phyloP scores from a whole-genome alignment of 345 rosid species.

The Linum lewisii region DNA sequence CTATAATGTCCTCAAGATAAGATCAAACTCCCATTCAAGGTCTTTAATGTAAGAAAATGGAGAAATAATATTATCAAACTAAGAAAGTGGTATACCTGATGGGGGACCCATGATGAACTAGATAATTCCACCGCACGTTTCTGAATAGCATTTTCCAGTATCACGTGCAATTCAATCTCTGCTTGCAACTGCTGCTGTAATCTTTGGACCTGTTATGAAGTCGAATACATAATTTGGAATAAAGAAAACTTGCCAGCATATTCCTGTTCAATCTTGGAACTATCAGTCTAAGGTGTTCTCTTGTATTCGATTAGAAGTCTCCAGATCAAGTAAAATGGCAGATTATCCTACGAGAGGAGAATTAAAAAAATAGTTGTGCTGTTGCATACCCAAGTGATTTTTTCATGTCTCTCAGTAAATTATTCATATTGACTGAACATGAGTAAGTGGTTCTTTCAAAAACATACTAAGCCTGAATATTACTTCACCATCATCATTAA shows the following conservation, averaged over 20 bases:
- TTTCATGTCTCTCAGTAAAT: neutral
- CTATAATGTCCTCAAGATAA: neutral
- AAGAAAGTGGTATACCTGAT: conserved; percentile 30
- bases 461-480: neutral
- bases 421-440: neutral
- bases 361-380: too few species aligned
- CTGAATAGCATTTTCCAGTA: conserved; percentile 46
- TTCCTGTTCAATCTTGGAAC: neutral
- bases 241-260: neutral
- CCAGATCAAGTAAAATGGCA: neutral
- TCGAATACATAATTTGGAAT: neutral
- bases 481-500: neutral
- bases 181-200: conserved; percentile 59
- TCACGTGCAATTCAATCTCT: conserved; percentile 55
- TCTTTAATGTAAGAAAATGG: neutral
- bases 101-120: conserved; percentile 39
- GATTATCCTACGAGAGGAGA: too few species aligned
- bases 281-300: neutral
- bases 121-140: conserved; percentile 43
- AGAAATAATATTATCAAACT: neutral
- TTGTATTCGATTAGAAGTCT: neutral
- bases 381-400: neutral
- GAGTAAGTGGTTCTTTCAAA: too few species aligned
- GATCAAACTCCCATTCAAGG: neutral
- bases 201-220: conserved; percentile 47